A percentile compares a stretch with the other conserved stretches of the same genome.
phyloP scores from a whole-genome alignment of 345 rosid genomes.

The Brassica cretica region DNA sequence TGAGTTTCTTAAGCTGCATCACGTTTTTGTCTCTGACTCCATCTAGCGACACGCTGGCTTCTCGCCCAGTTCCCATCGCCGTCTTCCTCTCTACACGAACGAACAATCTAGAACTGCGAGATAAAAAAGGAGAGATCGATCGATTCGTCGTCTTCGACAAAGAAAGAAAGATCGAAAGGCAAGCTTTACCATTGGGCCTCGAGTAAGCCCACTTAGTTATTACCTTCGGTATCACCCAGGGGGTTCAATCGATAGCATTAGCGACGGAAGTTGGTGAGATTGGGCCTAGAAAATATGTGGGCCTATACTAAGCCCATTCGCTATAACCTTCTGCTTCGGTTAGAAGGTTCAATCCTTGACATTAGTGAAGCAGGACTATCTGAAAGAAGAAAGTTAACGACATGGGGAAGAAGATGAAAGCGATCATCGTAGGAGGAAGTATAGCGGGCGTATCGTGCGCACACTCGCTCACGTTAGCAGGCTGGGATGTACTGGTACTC shows the following conservation, averaged over 20 bases:
- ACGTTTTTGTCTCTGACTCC: conserved; percentile 94
- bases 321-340: neutral
- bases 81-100: conserved; percentile 22
- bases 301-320: neutral
- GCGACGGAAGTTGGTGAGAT: neutral
- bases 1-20: conserved; percentile 99
- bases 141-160: conserved; percentile 23
- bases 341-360: neutral
- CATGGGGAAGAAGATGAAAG: conserved; percentile 45
- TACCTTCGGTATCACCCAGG: neutral
- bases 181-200: neutral
- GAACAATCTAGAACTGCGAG: conserved; percentile 25
- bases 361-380: conserved; percentile 21
- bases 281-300: neutral
- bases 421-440: conserved; percentile 74
- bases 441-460: conserved; percentile 79
- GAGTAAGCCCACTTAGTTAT: neutral
- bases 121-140: neutral
- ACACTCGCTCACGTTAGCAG: conserved; percentile 60
- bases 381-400: neutral
- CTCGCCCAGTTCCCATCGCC: conserved; percentile 82
- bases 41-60: conserved; percentile 74
- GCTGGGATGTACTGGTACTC: conserved; percentile 63
- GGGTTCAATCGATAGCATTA: neutral
- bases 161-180: neutral